Percentiles rank a stretch among this genome's conserved stretches.
These are phyloP conservation scores for Beauveria caledonica DNA, from an alignment of 2,329 filamentous ascomycete genomes.

Conservation along the genomic window DNA sequence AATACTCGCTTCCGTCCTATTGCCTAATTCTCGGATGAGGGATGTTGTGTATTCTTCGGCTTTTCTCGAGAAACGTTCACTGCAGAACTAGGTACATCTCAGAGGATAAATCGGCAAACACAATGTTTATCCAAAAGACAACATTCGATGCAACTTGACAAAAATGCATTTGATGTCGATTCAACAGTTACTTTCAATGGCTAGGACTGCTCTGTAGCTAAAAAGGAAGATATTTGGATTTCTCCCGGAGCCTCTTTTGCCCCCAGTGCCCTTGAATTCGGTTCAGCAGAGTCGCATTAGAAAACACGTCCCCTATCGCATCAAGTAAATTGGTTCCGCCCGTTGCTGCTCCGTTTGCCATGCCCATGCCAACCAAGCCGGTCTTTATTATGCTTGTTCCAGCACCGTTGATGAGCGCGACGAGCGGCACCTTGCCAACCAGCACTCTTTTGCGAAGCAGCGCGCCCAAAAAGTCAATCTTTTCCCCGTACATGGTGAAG, in stretches of 20 bases:
- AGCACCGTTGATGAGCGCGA: neutral
- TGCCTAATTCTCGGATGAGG: too few species aligned
- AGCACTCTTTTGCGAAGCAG: neutral
- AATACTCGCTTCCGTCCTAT: rapidly evolving
- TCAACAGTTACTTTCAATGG: too few species aligned
- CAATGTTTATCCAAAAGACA: too few species aligned
- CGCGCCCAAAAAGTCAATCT: neutral
- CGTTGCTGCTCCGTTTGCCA: neutral
- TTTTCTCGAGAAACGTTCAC: too few species aligned
- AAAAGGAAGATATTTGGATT: neutral
- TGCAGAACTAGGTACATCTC: too few species aligned
- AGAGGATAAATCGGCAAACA: too few species aligned
- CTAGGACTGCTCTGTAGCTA: too few species aligned
- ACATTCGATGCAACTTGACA: too few species aligned
- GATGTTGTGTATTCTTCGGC: too few species aligned
- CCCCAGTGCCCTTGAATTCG: neutral
- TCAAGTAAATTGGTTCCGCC: neutral
- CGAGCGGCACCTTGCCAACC: neutral
- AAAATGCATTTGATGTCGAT: too few species aligned
- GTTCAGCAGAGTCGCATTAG: neutral
- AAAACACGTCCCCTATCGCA: slow-evolving; percentile 3
- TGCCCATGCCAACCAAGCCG: neutral
- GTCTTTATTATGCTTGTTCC: neutral
- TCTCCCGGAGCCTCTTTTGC: neutral
- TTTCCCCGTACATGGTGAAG: slow-evolving; percentile 4